Percentiles rank a stretch among this genome's conserved stretches.
Conservation (phyloP, 164 flowering plant genomes). For the Euptelea pleiosperma region DNA sequence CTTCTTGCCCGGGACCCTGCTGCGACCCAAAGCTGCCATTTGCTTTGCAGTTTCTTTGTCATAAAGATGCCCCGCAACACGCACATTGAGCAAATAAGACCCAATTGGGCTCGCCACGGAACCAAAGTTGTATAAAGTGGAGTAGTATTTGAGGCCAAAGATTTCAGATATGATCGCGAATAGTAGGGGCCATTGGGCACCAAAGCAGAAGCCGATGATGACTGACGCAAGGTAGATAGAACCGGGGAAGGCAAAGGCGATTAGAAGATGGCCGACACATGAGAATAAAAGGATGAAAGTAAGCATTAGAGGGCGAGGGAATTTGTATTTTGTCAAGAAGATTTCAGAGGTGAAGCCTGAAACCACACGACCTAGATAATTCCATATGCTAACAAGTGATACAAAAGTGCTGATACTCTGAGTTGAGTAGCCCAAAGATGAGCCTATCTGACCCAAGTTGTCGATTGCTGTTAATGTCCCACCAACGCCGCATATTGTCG, state of each 20-base stretch:
- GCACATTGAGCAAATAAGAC: constrained; percentile 52
- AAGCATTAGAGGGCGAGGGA: constrained; percentile 52
- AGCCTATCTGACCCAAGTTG: constrained; percentile 30
- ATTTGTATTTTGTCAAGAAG: constrained; percentile 23
- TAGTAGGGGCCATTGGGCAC: constrained; percentile 42
- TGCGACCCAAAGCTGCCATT: constrained; percentile 27
- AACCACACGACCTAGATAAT: constrained; percentile 51
- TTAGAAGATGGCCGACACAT: constrained; percentile 37
- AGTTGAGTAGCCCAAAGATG: constrained; percentile 21
- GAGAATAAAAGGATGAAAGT: constrained; percentile 32
- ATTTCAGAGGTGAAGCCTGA: constrained; percentile 52
- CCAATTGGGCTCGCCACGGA: constrained; percentile 54
- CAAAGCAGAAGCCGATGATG: constrained; percentile 48
- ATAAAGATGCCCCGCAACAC: constrained; percentile 41
- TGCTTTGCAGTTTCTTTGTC: constrained; percentile 53
- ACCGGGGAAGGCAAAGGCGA: constrained; percentile 44
- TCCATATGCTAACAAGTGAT: constrained; percentile 61
- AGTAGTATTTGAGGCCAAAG: constrained; percentile 57
- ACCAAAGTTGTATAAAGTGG: constrained; percentile 58
- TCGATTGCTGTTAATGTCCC: constrained; percentile 19
- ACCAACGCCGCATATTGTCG: constrained; percentile 15
- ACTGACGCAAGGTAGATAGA: constrained; percentile 49
- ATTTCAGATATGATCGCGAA: constrained; percentile 56
- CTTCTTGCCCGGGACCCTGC: constrained; percentile 30
- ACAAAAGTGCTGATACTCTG: constrained; percentile 20